Conservation (phyloP, 163 green algal genomes). For the Chloromonas sp. region DNA sequence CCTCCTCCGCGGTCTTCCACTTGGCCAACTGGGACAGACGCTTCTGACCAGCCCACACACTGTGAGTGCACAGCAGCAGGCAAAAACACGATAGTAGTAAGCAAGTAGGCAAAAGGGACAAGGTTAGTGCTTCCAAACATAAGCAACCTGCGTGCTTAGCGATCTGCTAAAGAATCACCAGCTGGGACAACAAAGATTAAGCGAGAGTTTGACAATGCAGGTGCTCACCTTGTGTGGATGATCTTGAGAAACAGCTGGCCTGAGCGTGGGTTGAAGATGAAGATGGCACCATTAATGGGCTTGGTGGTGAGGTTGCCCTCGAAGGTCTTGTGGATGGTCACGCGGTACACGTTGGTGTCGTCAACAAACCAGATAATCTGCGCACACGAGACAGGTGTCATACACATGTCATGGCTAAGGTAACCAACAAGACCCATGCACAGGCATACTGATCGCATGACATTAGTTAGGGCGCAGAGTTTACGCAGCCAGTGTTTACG, state of each 20-base stretch:
- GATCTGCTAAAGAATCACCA: no score
- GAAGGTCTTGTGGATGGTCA: slow-evolving; percentile 99
- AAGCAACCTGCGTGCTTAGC: no score
- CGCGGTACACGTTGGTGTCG: slow-evolving; percentile 99
- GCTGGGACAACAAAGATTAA: no score
- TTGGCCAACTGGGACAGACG: slow-evolving; percentile 97
- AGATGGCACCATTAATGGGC: slow-evolving; percentile 98
- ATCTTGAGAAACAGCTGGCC: slow-evolving; percentile 91
- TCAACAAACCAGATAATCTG: slow-evolving; percentile 99
- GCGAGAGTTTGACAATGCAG: no score
- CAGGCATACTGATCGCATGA: no score
- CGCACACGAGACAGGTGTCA: neutral
- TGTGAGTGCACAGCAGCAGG: slow-evolving; percentile 6
- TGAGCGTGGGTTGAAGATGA: slow-evolving; percentile 98
- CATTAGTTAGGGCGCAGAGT: no score
- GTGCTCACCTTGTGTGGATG: slow-evolving; percentile 75
- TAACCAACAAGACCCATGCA: neutral
- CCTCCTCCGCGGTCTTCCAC: slow-evolving; percentile 99
- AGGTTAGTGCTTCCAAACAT: no score
- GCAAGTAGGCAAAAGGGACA: no score
- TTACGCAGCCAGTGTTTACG: no score
- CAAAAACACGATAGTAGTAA: neutral
- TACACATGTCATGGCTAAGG: neutral
- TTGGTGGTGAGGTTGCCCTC: slow-evolving; percentile 99
- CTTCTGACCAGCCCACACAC: slow-evolving; percentile 99